Conservation (phyloP, 805 yeast species). For the Metschnikowia lunata region DNA sequence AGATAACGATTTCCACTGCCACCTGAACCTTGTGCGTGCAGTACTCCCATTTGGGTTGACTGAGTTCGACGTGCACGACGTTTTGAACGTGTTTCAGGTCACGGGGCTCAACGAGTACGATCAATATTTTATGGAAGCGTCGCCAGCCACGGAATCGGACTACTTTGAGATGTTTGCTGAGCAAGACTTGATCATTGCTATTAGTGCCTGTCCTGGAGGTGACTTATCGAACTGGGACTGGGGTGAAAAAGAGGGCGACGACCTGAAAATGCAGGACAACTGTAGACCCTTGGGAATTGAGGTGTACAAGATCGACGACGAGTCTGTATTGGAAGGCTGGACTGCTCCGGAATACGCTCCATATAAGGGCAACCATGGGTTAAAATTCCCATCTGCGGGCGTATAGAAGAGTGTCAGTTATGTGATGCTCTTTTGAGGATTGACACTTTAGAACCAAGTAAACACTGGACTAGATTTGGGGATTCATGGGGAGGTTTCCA, state of each 20-base stretch:
- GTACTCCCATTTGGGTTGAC: constrained; percentile 57
- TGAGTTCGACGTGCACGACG: constrained; percentile 66
- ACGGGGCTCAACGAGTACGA: constrained; percentile 63
- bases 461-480: too few relatives aligned
- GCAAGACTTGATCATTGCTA: constrained; percentile 58
- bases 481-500: too few relatives aligned
- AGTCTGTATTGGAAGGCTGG: constrained; percentile 46
- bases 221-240: constrained; percentile 67
- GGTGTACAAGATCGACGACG: constrained; percentile 51
- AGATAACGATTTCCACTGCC: constrained; percentile 64
- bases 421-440: too few relatives aligned
- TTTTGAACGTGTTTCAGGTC: constrained; percentile 63
- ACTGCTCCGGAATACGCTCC: constrained; percentile 45
- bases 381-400: constrained; percentile 17
- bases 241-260: constrained; percentile 52
- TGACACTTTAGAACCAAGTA: too few relatives aligned
- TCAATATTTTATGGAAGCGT: constrained; percentile 67
- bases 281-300: constrained; percentile 63
- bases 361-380: constrained; percentile 58
- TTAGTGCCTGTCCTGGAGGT: constrained; percentile 69
- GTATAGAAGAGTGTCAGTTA: too few relatives aligned
- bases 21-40: constrained; percentile 58
- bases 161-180: constrained; percentile 67
- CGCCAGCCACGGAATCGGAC: constrained; percentile 57
- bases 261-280: constrained; percentile 52